These are phyloP conservation scores for Aspergillus novofumigatus DNA, from an alignment of 2,329 filamentous ascomycete genomes.

Conservation along the genomic window DNA sequence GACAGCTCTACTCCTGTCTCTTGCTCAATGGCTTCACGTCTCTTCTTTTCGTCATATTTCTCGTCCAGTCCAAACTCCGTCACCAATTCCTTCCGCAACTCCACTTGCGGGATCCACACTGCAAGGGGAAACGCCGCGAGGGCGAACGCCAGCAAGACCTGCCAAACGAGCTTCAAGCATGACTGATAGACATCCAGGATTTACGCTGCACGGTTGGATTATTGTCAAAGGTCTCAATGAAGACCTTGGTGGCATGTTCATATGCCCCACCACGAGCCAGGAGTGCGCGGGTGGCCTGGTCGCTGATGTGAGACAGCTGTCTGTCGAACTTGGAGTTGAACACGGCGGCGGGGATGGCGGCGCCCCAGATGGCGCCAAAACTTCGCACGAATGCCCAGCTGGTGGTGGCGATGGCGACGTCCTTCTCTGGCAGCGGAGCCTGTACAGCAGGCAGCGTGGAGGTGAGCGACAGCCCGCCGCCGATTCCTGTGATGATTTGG, in stretches of 20 bases:
- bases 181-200: constrained; percentile 6
- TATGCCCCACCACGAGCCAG: neutral
- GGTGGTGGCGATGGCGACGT: constrained; percentile 18
- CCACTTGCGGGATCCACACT: constrained; percentile 10
- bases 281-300: neutral
- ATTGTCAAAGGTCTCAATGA: neutral
- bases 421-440: constrained; percentile 17
- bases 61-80: constrained; percentile 7
- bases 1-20: too few relatives aligned
- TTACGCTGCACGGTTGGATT: neutral
- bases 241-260: neutral
- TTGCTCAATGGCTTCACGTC: too few relatives aligned
- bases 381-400: constrained; percentile 23
- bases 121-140: constrained; percentile 10
- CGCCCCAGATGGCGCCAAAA: constrained; percentile 28
- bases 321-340: constrained; percentile 30
- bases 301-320: neutral
- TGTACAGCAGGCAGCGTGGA: constrained; percentile 20
- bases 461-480: constrained; percentile 3
- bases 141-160: constrained; percentile 14
- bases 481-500: constrained; percentile 19
- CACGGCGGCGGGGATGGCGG: constrained; percentile 22
- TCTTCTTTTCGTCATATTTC: neutral
- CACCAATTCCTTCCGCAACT: constrained; percentile 11
- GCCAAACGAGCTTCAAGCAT: constrained; percentile 11